Conservation (phyloP, 805 yeast genomes). For the Suhomyces sp. region DNA sequence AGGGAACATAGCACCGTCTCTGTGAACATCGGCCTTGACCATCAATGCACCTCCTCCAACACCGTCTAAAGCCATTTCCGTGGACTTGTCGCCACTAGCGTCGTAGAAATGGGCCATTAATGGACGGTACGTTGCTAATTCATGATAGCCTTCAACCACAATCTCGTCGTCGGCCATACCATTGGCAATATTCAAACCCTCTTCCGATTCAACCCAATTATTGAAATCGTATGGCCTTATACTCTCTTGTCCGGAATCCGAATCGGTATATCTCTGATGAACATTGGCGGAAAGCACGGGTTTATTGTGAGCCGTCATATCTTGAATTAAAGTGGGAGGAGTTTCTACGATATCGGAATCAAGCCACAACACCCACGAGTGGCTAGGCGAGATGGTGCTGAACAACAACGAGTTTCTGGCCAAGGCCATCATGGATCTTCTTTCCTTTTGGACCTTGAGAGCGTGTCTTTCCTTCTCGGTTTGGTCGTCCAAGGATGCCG, state of each 20-base stretch:
- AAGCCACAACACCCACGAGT: constrained; percentile 95
- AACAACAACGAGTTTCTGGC: constrained; percentile 90
- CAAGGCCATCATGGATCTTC: constrained; percentile 88
- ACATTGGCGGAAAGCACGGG: constrained; percentile 92
- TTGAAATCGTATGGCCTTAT: constrained; percentile 93
- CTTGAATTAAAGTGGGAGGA: constrained; percentile 80
- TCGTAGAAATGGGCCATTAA: constrained; percentile 89
- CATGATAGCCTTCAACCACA: constrained; percentile 90
- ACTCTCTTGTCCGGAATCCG: constrained; percentile 50
- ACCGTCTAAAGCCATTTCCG: constrained; percentile 88
- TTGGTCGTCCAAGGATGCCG: constrained; percentile 71
- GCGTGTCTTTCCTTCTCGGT: constrained; percentile 90
- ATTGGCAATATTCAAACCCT: constrained; percentile 72
- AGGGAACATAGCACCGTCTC: constrained; percentile 99
- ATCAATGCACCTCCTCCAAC: constrained; percentile 97
- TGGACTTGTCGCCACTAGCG: constrained; percentile 54
- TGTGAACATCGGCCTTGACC: constrained; percentile 95
- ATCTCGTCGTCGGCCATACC: constrained; percentile 83
- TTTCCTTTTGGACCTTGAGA: constrained; percentile 75
- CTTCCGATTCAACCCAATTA: constrained; percentile 89
- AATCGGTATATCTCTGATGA: constrained; percentile 74
- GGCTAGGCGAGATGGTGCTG: constrained; percentile 83
- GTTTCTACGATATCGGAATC: constrained; percentile 94
- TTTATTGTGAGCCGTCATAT: constrained; percentile 78
- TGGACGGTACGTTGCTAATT: constrained; percentile 90